Evolutionary conservation across 2,329 filamentous ascomycete species (phyloP), one percentile per base, ranked within the genome.

Genomic region (Trichoderma sp.): DNA sequence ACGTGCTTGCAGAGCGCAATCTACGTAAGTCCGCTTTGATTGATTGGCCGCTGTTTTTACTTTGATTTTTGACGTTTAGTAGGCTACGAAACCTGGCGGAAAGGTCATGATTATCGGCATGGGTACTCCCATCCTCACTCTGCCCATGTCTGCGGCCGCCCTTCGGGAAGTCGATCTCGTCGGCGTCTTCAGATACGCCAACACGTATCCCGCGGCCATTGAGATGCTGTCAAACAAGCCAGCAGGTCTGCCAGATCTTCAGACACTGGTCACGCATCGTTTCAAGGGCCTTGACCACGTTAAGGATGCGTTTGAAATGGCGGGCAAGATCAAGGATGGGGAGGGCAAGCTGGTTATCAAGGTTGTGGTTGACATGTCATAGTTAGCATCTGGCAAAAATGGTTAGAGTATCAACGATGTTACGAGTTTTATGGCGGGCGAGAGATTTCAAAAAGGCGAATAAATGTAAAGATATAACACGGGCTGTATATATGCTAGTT

Each of bases 1-100:
- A 88, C 89, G 0, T 95, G 92, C 76, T 85, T 94, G 76, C 92
- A 95, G 79, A 89, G 89, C 6, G 87, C 90, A 5, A 93, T 95
- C 70, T 95, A 92, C 76, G 86, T 87, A 28, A 62, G 71, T 74
- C n/a, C 3, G 15, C 39, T 14, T 18, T 43, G 61, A 60, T 63
- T 30, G 47, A 58, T 67, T 15, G 4, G 9, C 8, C 4, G 14
- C 2, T 7, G 47, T 3, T 24, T 47, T 18, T 11, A 5, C 12
- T 8, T 14, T 30, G 6, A 43, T n/a, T 28, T 14, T 39, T 72
- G 71, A 71, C 34, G 74, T 39, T 12, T 26, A 4, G 14, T 51
- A 88, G 86, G 81, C 86, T 2, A 90, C 90, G 15, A 86, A 86
- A 73, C 88, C 91, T 0, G 92, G 92, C 53, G 92, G 92, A 70